Percentiles rank a stretch among this genome's conserved stretches.
phyloP scores from a whole-genome alignment of 2,329 filamentous ascomycete species.

The Venturiaceae sp. region DNA sequence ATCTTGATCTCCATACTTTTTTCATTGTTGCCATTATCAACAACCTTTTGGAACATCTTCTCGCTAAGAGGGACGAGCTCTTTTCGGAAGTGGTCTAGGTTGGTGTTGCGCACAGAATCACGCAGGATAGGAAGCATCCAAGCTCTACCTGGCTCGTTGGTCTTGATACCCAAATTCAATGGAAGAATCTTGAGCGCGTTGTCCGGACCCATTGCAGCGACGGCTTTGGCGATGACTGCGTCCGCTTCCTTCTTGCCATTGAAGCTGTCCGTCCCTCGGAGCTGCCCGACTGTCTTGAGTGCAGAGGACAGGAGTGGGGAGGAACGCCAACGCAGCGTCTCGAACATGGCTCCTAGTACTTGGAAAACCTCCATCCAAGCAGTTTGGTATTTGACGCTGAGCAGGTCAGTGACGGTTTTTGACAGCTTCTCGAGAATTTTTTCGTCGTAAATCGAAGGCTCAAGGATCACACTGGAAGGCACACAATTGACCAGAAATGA shows the following conservation, averaged over 20 bases:
- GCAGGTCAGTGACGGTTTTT: conserved; percentile 59
- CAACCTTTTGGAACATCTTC: conserved; percentile 75
- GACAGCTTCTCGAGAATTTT: conserved; percentile 77
- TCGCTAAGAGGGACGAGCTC: conserved; percentile 88
- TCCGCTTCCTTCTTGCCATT: conserved; percentile 92
- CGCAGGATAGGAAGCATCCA: conserved; percentile 91
- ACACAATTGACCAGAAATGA: conserved; percentile 89
- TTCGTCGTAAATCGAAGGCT: conserved; percentile 88
- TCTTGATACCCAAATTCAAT: conserved; percentile 56
- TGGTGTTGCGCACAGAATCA: conserved; percentile 83
- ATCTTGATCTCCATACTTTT: conserved; percentile 98
- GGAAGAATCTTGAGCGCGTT: conserved; percentile 74
- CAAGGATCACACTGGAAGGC: conserved; percentile 70
- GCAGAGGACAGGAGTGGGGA: conserved; percentile 68
- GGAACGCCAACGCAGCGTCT: conserved; percentile 75
- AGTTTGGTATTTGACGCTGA: conserved; percentile 85
- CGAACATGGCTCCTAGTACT: conserved; percentile 78
- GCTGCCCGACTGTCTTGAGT: conserved; percentile 71
- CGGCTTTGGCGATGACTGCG: conserved; percentile 75
- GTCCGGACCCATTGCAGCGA: conserved; percentile 83
- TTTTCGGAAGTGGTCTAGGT: conserved; percentile 70
- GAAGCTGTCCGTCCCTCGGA: conserved; percentile 82
- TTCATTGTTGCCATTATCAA: conserved; percentile 70
- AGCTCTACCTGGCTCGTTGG: conserved; percentile 67
- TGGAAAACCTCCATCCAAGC: conserved; percentile 94